A percentile compares a stretch with the other conserved stretches of the same genome.
Conservation (phyloP, 805 yeast genomes). For the Nakazawaea ambrosiae region DNA sequence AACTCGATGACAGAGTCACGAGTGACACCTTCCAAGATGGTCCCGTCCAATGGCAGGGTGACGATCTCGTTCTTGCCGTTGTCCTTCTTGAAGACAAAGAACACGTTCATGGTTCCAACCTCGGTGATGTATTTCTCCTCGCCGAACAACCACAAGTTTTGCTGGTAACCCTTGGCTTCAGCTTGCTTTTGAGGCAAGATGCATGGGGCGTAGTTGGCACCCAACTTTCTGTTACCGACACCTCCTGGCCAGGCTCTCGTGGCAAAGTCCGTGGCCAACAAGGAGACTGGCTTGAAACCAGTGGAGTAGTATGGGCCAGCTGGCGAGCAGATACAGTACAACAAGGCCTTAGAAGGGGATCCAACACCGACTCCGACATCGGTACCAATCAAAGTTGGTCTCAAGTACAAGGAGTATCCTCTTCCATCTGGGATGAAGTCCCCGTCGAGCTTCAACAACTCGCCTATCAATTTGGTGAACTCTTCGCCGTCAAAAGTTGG, state of each 20-base stretch:
- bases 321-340: slow-evolving; percentile 87
- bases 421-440: slow-evolving; percentile 75
- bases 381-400: slow-evolving; percentile 96
- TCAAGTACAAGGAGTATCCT: slow-evolving; percentile 87
- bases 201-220: slow-evolving; percentile 97
- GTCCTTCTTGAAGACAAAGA: slow-evolving; percentile 75
- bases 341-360: slow-evolving; percentile 71
- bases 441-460: slow-evolving; percentile 68
- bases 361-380: slow-evolving; percentile 83
- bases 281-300: slow-evolving; percentile 90
- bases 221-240: slow-evolving; percentile 91
- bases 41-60: slow-evolving; percentile 96
- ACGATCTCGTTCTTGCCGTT: slow-evolving; percentile 83
- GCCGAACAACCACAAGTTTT: slow-evolving; percentile 94
- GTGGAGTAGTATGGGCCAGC: slow-evolving; percentile 95
- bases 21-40: slow-evolving; percentile 94
- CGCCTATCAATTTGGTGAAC: slow-evolving; percentile 66
- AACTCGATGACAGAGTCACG: slow-evolving; percentile 80
- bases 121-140: slow-evolving; percentile 84
- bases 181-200: slow-evolving; percentile 87
- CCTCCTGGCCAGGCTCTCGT: slow-evolving; percentile 99
- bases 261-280: slow-evolving; percentile 94
- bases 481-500: slow-evolving; percentile 82
- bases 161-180: slow-evolving; percentile 87
- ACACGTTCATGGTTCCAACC: slow-evolving; percentile 97